Base-by-base conservation (phyloP, 768 basidiomycete species). In the Pholiota molesta region DNA sequence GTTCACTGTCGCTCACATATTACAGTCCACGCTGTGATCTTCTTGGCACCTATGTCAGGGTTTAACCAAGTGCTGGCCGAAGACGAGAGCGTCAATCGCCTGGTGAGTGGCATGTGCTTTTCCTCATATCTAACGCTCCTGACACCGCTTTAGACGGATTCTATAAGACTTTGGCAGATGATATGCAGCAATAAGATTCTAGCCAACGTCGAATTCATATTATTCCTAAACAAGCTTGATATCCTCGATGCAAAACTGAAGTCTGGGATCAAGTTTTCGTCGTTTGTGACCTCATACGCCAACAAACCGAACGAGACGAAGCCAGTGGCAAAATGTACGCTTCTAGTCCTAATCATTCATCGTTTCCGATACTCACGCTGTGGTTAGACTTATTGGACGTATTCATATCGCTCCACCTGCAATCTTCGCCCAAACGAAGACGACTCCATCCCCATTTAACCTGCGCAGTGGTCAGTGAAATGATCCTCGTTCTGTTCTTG, bases 61-160 rank as follows among this genome's bases (percentile, higher is more conserved):
- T 90, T 89, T 71, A 84, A 88, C 69, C 84, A 88, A 72, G 77
- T 79, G n/a, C 77, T 89, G 5, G 77, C 79, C 2, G 88, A 89
- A 68, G 86, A 88, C 68, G 75, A 77, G 31, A 78, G 66, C 23
- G 76, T 87, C 3, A 90, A 90, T 66, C 81, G 88, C 54, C 74
- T 90, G 71, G 87, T 87, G 63, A 21, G 79, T 71, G n/a, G 19
- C 49, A 17, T 31, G 37, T 63, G 60, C 33, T 52, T 57, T 1
- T 42, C 3, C 26, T 11, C 7, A 6, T 21, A 2, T 35, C 2
- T 10, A 37, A 21, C 23, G 11, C 7, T 33, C 19, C 6, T 67
- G 19, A 39, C 13, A 16, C 21, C 28, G n/a, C 9, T 28, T 13
- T 56, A 87, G 85, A 77, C 79, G 40, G 87, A 88, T 66, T 83